These are phyloP conservation scores for Dichotomocladium elegans DNA, from an alignment of 371 early-diverging fungal species.

Conservation along the genomic window DNA sequence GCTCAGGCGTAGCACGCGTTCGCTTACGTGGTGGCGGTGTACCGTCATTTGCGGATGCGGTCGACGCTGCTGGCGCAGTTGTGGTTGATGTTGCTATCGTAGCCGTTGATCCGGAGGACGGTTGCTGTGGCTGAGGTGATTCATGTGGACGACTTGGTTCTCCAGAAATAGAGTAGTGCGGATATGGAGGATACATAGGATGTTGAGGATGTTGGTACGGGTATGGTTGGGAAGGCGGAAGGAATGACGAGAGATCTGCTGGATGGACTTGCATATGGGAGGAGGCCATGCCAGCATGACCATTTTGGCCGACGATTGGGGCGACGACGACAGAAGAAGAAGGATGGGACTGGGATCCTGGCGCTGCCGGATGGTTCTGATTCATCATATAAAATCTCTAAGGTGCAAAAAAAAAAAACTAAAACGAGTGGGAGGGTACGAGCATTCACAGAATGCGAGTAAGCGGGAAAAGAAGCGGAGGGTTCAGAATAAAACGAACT, in stretches of 20 bases:
- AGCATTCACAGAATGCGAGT: conserved; percentile 14
- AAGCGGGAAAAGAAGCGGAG: background rate
- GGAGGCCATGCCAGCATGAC: conserved; percentile 6
- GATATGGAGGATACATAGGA: conserved; percentile 8
- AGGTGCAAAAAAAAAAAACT: background rate
- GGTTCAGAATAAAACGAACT: background rate
- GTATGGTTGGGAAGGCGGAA: conserved; percentile 1
- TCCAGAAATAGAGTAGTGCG: background rate
- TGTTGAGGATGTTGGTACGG: conserved; percentile 3
- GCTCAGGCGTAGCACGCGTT: conserved; percentile 70
- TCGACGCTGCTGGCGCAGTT: background rate
- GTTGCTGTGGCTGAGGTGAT: conserved; percentile 1
- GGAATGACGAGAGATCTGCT: background rate
- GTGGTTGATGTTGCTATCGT: background rate
- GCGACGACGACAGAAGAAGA: background rate
- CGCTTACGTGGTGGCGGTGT: conserved; percentile 50
- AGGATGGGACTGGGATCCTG: conserved; percentile 9
- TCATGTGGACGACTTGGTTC: background rate
- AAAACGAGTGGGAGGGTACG: background rate
- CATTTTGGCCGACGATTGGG: background rate
- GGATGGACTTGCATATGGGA: background rate
- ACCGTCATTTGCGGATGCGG: conserved; percentile 17
- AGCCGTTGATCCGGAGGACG: background rate
- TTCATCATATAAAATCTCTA: conserved; percentile 1
- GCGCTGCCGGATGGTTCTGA: conserved; percentile 1